These are phyloP conservation scores for Cystobasidium tubakii DNA, from an alignment of 768 basidiomycete genomes.

Conservation along the genomic window DNA sequence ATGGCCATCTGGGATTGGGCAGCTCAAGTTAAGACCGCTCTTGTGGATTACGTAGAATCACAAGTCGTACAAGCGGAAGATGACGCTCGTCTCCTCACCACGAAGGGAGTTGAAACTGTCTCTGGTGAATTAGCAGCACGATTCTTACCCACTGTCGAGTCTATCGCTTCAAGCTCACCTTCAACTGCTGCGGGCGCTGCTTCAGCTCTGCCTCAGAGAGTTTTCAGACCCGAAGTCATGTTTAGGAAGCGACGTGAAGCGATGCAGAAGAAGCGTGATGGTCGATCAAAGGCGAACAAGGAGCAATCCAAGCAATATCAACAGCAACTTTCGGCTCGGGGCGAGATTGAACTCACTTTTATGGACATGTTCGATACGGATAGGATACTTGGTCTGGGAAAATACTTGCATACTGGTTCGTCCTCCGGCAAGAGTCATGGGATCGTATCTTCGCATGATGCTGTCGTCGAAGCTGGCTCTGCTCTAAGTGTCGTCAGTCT, in stretches of 20 bases:
- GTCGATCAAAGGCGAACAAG: constrained; percentile 45
- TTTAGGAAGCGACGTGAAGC: constrained; percentile 55
- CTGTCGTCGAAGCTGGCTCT: constrained; percentile 56
- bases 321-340: constrained; percentile 1
- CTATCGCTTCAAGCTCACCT: not conserved
- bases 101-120: constrained; percentile 49
- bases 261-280: constrained; percentile 37
- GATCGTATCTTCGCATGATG: constrained; percentile 43
- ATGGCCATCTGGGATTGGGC: constrained; percentile 53
- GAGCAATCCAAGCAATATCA: too few relatives aligned
- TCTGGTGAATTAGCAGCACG: constrained; percentile 59
- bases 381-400: constrained; percentile 49
- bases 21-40: constrained; percentile 48
- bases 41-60: constrained; percentile 51
- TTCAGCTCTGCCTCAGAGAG: constrained; percentile 63
- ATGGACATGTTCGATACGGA: constrained; percentile 60
- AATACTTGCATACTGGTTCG: constrained; percentile 40
- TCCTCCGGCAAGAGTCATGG: not conserved
- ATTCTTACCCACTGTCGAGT: constrained; percentile 64
- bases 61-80: constrained; percentile 50
- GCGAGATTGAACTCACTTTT: constrained; percentile 51
- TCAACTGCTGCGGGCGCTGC: constrained; percentile 12
- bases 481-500: constrained; percentile 64
- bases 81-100: constrained; percentile 49
- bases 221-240: constrained; percentile 98